phyloP scores from a whole-genome alignment of 2,329 filamentous ascomycete genomes.

The Fusarium kyushuense region DNA sequence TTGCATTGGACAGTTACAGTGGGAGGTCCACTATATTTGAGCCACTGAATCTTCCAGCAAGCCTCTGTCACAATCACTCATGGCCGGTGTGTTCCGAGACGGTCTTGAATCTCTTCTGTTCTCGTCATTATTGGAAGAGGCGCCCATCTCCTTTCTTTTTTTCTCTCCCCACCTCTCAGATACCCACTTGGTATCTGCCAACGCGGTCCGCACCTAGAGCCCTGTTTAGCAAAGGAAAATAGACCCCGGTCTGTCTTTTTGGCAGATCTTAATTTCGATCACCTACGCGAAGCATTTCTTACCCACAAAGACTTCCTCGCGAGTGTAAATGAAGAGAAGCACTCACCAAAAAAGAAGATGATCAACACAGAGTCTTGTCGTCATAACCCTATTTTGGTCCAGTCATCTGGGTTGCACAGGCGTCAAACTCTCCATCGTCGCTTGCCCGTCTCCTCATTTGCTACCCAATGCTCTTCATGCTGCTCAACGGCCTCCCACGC shows the following conservation, averaged over 20 bases:
- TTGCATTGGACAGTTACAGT: neutral
- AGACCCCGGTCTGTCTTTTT: constrained; percentile 7
- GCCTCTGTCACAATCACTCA: constrained; percentile 5
- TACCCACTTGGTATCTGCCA: neutral
- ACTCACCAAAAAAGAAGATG: neutral
- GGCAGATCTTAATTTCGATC: constrained; percentile 25
- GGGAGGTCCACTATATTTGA: neutral
- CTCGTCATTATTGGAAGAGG: constrained; percentile 4
- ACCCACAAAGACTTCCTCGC: neutral
- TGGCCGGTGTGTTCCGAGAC: neutral
- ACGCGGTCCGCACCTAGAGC: neutral
- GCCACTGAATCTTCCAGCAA: constrained; percentile 1
- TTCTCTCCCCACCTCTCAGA: too few relatives aligned
- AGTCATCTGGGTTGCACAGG: constrained; percentile 2
- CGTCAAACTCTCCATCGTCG: constrained; percentile 4
- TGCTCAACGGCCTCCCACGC: constrained; percentile 3
- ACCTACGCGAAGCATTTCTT: neutral
- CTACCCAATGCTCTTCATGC: neutral
- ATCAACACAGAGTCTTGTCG: constrained; percentile 21
- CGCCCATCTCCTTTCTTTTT: neutral
- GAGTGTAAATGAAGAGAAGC: neutral
- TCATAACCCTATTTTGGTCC: constrained; percentile 21
- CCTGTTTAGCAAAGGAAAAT: neutral
- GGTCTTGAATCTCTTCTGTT: too few relatives aligned
- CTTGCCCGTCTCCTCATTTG: neutral